Conservation (phyloP, 352 stramenopile species). For the Phytophthora megakarya region DNA sequence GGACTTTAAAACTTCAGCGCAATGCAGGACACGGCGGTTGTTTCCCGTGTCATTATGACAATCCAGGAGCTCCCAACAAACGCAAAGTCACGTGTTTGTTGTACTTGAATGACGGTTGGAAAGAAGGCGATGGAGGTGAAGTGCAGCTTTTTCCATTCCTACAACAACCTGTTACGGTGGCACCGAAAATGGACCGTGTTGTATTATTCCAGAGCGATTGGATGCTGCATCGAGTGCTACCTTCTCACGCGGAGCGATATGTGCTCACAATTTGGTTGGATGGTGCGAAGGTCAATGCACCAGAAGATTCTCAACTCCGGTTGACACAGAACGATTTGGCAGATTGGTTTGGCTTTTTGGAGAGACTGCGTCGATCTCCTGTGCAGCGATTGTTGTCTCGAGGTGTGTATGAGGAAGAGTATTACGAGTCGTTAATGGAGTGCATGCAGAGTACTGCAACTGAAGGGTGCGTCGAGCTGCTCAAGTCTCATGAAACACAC, state of each 20-base stretch:
- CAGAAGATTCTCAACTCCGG: constrained; percentile 65
- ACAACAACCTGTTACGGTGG: constrained; percentile 53
- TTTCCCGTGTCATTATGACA: constrained; percentile 88
- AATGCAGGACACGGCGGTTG: constrained; percentile 76
- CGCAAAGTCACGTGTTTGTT: constrained; percentile 80
- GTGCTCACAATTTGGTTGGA: constrained; percentile 77
- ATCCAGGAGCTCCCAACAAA: constrained; percentile 77
- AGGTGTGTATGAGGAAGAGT: constrained; percentile 78
- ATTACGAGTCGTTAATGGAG: constrained; percentile 70
- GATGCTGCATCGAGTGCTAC: constrained; percentile 75
- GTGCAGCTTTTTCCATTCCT: constrained; percentile 83
- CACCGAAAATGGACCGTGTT: constrained; percentile 74
- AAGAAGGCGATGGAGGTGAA: constrained; percentile 67
- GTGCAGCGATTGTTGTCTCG: constrained; percentile 78
- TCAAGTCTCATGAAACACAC: constrained; percentile 70
- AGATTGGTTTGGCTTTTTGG: constrained; percentile 69
- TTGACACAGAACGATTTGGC: constrained; percentile 64
- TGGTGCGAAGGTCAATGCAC: constrained; percentile 50
- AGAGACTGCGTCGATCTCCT: constrained; percentile 57
- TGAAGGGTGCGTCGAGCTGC: constrained; percentile 64
- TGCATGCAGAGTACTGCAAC: constrained; percentile 61
- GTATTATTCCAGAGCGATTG: constrained; percentile 75
- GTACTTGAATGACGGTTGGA: constrained; percentile 81
- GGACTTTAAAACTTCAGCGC: constrained; percentile 80
- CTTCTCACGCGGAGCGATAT: constrained; percentile 55